Evolutionary conservation across 305 asterid species (phyloP), one percentile per base, ranked within the genome.

Genomic region (Fraxinus xanthoxyloides): DNA sequence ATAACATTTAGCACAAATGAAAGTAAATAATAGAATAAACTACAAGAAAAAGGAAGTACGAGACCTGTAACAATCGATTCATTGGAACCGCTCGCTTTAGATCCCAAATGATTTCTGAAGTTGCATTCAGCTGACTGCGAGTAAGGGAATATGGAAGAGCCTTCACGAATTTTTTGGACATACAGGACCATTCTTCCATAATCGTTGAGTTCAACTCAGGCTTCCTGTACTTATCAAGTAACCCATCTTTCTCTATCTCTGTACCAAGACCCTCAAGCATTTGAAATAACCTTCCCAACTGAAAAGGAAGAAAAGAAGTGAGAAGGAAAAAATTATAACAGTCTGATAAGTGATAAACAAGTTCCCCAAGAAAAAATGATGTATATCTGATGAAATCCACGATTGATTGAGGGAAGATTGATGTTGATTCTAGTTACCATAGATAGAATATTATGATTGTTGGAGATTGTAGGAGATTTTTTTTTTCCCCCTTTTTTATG

Each of bases 101-200:
- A 89, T 95, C 98, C 97, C 97, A 95, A 80, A 95, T 94, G 85
- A 95, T 95, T 88, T 95, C 98, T 81, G 98, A 92, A 46, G 88
- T 87, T 82, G 99, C 98, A 70, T 83, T 84, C 74, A 93, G 87
- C 90, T 95, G 99, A 87, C 98, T 94, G 78, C 93, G 77, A 17
- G 98, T 95, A 65, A 95, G 94, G 61, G 91, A 86, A 87, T 92
- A 95, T 21, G 99, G 98, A 84, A 95, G 97, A 88, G 89, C 89
- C 87, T 90, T 85, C 86, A 93, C 80, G 85, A 94, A 88, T 21
- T 81, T 88, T 85, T 89, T 90, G 2, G 98, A 87, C 77, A 93
- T 85, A 89, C 40, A 51, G 81, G 97, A 92, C 99, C 98, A 95
- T 54, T 92, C 97, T 79, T 93, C 94, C 82, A 83, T 80, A 80